These are phyloP conservation scores for Tricholoma terreum DNA, from an alignment of 768 basidiomycete species.

Conservation along the genomic window DNA sequence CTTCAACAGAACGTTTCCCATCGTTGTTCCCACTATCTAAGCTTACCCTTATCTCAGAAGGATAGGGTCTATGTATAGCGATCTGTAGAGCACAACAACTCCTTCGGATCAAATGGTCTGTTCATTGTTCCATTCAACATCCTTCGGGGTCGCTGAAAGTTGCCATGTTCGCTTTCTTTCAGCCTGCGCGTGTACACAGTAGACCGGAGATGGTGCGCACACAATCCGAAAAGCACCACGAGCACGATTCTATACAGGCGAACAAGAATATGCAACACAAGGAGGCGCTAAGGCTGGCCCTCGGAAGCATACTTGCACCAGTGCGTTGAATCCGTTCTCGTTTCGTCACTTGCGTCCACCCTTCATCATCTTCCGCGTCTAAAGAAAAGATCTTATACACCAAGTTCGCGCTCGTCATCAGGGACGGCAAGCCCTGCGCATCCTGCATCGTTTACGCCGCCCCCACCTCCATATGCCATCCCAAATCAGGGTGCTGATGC, in stretches of 20 bases:
- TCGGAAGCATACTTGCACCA: slow-evolving; percentile 60
- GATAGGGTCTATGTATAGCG: neutral
- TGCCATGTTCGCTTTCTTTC: neutral
- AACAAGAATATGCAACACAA: slow-evolving; percentile 39
- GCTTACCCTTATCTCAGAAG: neutral
- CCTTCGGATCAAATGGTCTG: neutral
- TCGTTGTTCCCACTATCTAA: neutral
- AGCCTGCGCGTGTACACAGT: slow-evolving; percentile 37
- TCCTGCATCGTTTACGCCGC: slow-evolving; percentile 31
- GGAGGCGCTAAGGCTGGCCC: slow-evolving; percentile 50
- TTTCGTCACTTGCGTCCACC: neutral
- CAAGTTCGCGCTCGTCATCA: slow-evolving; percentile 44
- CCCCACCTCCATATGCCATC: slow-evolving; percentile 21
- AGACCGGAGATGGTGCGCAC: slow-evolving; percentile 26
- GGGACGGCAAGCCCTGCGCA: slow-evolving; percentile 49
- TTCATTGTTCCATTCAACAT: neutral
- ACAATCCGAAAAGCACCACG: slow-evolving; percentile 17
- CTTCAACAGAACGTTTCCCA: neutral
- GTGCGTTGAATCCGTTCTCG: slow-evolving; percentile 36
- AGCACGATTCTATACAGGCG: slow-evolving; percentile 22
- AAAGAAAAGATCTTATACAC: slow-evolving; percentile 51
- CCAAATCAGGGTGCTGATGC: slow-evolving; percentile 22
- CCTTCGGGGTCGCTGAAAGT: neutral
- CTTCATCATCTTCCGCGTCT: slow-evolving; percentile 7
- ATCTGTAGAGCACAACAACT: neutral